Evolutionary conservation across 306 rosid genomes (phyloP), one percentile per base, ranked within the genome.

Genomic region (Ceratonia siliqua): DNA sequence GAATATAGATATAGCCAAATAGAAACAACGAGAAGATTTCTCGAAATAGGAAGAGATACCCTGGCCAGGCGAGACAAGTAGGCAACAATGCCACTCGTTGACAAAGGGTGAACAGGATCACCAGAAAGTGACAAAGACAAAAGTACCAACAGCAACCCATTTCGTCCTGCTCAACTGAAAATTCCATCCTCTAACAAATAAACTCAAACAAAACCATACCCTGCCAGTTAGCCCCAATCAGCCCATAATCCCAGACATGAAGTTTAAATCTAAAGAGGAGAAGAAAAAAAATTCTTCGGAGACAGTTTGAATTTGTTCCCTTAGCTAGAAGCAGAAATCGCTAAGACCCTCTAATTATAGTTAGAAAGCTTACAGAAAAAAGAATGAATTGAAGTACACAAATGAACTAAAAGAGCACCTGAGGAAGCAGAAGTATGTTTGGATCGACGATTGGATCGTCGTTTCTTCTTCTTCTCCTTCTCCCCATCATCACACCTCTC

Each of bases 401-500:
- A 8, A 25, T 14, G 8, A 5, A 38, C 9, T 2, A 24, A 55
- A 25, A 25, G 42, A 48, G 28, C 30, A 87, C 92, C 92, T 18
- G 88, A 64, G 1, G 75, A 9, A 0, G 79, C 4, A 62, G 86
- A 41, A 75, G 57, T 79, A 46, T 88, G 96, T 58, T 85, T 90
- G 42, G 86, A 65, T 75, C 96, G 92, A 22, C 97, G 95, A 85
- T 70, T 80, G 69, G 91, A 74, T 77, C 93, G 88, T 20, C 93
- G 95, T 52, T 74, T 89, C 89, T 90, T 94, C 89, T 83, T 94
- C 90, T 88, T 91, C 11, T 94, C 97, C 85, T 94, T 91, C 20
- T 89, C 98, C 14, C 73, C 91, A 17, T 85, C 89, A 9, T 88
- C 93, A 41, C 74, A 72, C 67, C 88, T 86, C 52, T 94, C 91